Percentiles rank a stretch among this genome's conserved stretches.
phyloP scores from a whole-genome alignment of 2,329 filamentous ascomycete species.

The Didymella keratinophila region DNA sequence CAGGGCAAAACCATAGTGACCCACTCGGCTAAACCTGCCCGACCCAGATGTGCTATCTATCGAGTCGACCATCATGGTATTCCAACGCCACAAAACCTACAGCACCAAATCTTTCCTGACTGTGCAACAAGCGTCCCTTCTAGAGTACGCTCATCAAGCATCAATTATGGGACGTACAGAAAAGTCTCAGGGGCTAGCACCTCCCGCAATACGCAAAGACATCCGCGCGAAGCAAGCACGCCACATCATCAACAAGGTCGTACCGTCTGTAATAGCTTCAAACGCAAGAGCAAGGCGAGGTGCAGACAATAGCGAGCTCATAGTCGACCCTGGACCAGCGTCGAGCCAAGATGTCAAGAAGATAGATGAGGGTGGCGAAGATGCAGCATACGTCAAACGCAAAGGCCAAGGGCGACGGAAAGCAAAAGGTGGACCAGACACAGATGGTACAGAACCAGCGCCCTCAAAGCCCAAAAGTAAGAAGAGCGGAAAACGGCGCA shows the following conservation, averaged over 20 bases:
- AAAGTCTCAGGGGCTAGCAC: conserved; percentile 49
- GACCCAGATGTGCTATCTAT: background rate
- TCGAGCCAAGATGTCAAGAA: conserved; percentile 2
- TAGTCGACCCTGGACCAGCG: conserved; percentile 48
- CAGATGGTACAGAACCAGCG: background rate
- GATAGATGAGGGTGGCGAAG: conserved; percentile 7
- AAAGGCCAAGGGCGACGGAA: conserved; percentile 47
- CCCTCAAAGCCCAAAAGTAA: conserved; percentile 3
- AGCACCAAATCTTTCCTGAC: background rate
- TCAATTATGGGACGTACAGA: conserved; percentile 48
- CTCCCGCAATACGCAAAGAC: conserved; percentile 49
- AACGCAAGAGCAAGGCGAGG: conserved; percentile 65
- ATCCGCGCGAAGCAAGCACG: conserved; percentile 62
- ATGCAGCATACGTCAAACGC: conserved; percentile 40
- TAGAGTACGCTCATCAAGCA: too few relatives aligned
- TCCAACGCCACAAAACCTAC: background rate
- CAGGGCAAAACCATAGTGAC: background rate
- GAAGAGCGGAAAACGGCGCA: conserved; percentile 20
- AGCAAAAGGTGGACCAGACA: conserved; percentile 23
- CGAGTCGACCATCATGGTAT: conserved; percentile 7
- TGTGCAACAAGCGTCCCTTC: background rate
- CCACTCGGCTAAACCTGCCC: conserved; percentile 4
- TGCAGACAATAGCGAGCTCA: conserved; percentile 61
- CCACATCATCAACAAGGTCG: conserved; percentile 65
- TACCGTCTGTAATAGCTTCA: conserved; percentile 63